These are phyloP conservation scores for Pichia thaimueangensis DNA, from an alignment of 805 yeast genomes.

Conservation along the genomic window DNA sequence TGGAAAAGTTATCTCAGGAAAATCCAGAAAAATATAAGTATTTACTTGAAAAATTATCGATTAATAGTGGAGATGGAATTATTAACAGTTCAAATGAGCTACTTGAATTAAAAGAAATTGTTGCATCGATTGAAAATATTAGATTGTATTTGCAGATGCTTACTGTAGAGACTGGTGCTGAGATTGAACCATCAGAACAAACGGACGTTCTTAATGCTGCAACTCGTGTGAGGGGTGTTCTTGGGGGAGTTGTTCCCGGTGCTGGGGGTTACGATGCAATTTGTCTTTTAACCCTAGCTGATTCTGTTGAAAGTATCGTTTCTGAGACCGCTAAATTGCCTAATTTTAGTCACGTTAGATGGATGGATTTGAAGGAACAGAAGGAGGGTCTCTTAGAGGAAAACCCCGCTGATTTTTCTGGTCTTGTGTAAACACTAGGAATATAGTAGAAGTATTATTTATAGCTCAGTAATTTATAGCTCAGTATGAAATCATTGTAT, in stretches of 20 bases:
- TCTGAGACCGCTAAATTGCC: constrained; percentile 16
- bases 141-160: constrained; percentile 53
- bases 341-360: constrained; percentile 44
- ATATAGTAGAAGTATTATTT: too few relatives aligned
- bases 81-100: neutral
- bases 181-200: constrained; percentile 81
- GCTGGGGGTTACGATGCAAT: constrained; percentile 98
- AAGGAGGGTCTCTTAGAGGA: constrained; percentile 52
- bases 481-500: too few relatives aligned
- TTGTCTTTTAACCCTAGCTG: constrained; percentile 55
- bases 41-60: constrained; percentile 18
- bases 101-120: constrained; percentile 20
- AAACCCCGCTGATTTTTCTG: constrained; percentile 28
- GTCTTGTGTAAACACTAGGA: constrained; percentile 14
- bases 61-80: constrained; percentile 7
- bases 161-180: constrained; percentile 66
- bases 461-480: too few relatives aligned
- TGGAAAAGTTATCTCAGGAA: constrained; percentile 30
- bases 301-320: constrained; percentile 32
- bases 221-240: constrained; percentile 56
- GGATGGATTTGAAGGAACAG: constrained; percentile 66
- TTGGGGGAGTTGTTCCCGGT: constrained; percentile 98
- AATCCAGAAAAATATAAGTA: constrained; percentile 33
- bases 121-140: constrained; percentile 40
- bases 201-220: constrained; percentile 60